A percentile compares a stretch with the other conserved stretches of the same genome.
phyloP scores from a whole-genome alignment of 306 rosid genomes.

The Quercus variabilis region DNA sequence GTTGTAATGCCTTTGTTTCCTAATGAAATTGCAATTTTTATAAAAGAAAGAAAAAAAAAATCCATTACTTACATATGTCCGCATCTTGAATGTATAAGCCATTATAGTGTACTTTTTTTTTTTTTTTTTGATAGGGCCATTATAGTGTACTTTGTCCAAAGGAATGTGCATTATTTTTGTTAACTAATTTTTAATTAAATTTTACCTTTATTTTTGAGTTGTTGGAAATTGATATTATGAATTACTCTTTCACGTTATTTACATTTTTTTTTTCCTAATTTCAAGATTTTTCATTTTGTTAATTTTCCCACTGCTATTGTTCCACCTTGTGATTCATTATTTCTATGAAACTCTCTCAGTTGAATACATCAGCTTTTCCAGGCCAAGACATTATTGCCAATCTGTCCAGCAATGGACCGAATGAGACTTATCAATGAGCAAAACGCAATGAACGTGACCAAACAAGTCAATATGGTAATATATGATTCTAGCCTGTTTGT shows the following conservation, averaged over 20 bases:
- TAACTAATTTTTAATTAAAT: background rate
- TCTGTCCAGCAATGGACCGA: constrained; percentile 39
- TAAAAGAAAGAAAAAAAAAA: too few species aligned
- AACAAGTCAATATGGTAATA: constrained; percentile 13
- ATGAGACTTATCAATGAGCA: constrained; percentile 50
- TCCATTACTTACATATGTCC: too few species aligned
- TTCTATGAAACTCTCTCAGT: background rate
- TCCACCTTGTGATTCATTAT: background rate
- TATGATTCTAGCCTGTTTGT: background rate
- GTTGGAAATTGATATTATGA: background rate
- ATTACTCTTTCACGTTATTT: background rate
- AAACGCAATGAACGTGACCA: constrained; percentile 66
- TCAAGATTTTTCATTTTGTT: background rate
- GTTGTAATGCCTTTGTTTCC: too few species aligned
- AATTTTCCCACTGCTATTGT: background rate
- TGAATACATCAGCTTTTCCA: background rate
- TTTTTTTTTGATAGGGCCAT: too few species aligned
- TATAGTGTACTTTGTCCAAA: background rate
- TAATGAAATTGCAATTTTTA: too few species aligned
- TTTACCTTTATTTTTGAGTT: background rate
- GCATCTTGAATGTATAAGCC: too few species aligned
- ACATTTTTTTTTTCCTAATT: background rate
- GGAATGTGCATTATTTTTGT: background rate
- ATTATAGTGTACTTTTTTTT: too few species aligned
- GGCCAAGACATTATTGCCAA: constrained; percentile 33